Evolutionary conservation across 768 basidiomycete species (phyloP).

Genomic region (Auricularia cornea): DNA sequence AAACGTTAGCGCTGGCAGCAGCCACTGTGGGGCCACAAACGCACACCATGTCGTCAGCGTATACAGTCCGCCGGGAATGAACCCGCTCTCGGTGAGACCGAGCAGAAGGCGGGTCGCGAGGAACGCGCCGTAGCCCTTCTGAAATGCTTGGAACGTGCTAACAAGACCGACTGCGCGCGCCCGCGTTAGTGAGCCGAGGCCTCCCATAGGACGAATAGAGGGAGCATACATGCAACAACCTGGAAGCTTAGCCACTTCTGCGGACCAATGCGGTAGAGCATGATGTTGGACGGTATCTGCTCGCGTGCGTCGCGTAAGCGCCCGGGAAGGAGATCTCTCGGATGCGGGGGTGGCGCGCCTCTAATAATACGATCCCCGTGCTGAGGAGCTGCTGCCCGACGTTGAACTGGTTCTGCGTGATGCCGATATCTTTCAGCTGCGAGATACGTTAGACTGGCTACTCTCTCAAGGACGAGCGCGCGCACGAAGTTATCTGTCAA

Average conservation of each 20-base stretch:
- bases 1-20: not conserved
- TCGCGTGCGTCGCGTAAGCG: no score
- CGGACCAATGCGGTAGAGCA: not conserved
- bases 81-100: not conserved
- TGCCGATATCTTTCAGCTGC: not conserved
- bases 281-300: not conserved
- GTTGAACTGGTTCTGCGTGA: not conserved
- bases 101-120: not conserved
- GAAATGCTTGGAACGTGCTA: not conserved
- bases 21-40: no score
- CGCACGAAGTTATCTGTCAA: not conserved
- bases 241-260: constrained; percentile 1
- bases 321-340: no score
- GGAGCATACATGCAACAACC: not conserved
- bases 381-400: constrained; percentile 1
- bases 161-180: not conserved
- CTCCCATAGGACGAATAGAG: not conserved
- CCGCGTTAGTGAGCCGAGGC: not conserved
- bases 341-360: not conserved
- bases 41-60: not conserved
- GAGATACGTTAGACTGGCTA: no score
- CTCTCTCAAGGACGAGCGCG: not conserved
- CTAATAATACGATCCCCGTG: not conserved
- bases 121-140: not conserved
- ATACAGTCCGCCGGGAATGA: not conserved